These are phyloP conservation scores for Colletotrichum eremochloae DNA, from an alignment of 2,329 filamentous ascomycete genomes.

Conservation along the genomic window DNA sequence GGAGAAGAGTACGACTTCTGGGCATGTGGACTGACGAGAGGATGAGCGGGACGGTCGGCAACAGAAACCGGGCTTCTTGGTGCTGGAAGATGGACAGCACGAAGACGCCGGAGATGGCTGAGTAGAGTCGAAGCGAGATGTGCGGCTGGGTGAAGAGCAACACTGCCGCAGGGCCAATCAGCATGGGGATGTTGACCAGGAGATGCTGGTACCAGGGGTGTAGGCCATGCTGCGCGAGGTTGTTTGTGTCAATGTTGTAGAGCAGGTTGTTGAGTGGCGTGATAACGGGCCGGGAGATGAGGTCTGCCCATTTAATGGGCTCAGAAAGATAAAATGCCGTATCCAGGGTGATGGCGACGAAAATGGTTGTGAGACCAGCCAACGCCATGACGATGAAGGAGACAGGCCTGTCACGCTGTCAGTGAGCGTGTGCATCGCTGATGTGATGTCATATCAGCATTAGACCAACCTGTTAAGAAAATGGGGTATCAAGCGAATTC, in stretches of 20 bases:
- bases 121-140: constrained; percentile 74
- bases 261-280: constrained; percentile 83
- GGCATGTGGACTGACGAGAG: constrained; percentile 80
- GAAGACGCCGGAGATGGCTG: constrained; percentile 78
- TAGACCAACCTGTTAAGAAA: constrained; percentile 80
- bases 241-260: constrained; percentile 79
- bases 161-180: constrained; percentile 77
- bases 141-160: constrained; percentile 71
- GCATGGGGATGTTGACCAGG: constrained; percentile 77
- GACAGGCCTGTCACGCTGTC: constrained; percentile 61
- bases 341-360: constrained; percentile 83
- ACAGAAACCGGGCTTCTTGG: constrained; percentile 83
- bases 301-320: constrained; percentile 73
- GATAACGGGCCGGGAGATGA: constrained; percentile 76
- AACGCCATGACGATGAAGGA: constrained; percentile 74
- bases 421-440: constrained; percentile 2
- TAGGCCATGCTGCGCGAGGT: constrained; percentile 81
- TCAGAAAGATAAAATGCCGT: constrained; percentile 83
- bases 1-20: constrained; percentile 61
- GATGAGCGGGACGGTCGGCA: constrained; percentile 82
- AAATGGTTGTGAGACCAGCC: constrained; percentile 76
- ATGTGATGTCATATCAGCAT: background rate
- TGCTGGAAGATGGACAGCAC: constrained; percentile 82
- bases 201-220: constrained; percentile 85
- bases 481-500: constrained; percentile 85